Percentiles rank a stretch among this genome's conserved stretches.
Conservation (phyloP, 1,139 yeast genomes). For the Taphrina pruni region DNA sequence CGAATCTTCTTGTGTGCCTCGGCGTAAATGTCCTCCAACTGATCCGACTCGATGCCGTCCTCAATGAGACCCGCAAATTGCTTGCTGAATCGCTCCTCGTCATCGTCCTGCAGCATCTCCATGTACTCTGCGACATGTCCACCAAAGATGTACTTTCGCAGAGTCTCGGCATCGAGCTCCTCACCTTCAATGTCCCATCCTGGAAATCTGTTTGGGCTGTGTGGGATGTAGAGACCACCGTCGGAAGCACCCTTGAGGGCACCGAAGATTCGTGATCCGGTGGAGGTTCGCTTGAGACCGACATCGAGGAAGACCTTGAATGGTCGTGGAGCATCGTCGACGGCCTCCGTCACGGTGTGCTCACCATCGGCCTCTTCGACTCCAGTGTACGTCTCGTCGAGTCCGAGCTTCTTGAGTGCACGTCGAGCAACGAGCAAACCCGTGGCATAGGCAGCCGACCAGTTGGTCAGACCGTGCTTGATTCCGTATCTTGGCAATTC, state of each 20-base stretch:
- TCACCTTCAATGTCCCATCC: conserved; percentile 99
- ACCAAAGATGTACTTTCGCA: conserved; percentile 99
- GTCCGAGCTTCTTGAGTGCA: conserved; percentile 95
- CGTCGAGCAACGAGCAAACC: conserved; percentile 99
- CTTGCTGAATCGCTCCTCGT: conserved; percentile 98
- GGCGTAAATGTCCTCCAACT: conserved; percentile 91
- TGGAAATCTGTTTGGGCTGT: conserved; percentile 99
- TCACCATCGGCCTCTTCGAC: conserved; percentile 99
- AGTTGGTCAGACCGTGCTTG: conserved; percentile 98
- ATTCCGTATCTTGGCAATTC: conserved; percentile 99
- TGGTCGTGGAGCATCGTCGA: conserved; percentile 99
- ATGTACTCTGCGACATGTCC: conserved; percentile 99
- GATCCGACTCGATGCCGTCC: conserved; percentile 97
- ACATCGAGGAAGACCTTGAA: conserved; percentile 99
- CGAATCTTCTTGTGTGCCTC: conserved; percentile 90
- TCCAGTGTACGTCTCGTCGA: conserved; percentile 98
- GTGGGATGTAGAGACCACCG: conserved; percentile 99
- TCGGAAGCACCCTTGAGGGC: conserved; percentile 99
- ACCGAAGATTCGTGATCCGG: conserved; percentile 99
- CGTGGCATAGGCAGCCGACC: conserved; percentile 99
- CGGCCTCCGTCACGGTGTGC: conserved; percentile 89
- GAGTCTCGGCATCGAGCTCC: conserved; percentile 96
- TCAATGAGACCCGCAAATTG: conserved; percentile 96
- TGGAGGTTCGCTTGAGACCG: conserved; percentile 99
- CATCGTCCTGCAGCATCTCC: conserved; percentile 99